phyloP scores from a whole-genome alignment of 139 green algal genomes.

The Limnomonas spitsbergensis region DNA sequence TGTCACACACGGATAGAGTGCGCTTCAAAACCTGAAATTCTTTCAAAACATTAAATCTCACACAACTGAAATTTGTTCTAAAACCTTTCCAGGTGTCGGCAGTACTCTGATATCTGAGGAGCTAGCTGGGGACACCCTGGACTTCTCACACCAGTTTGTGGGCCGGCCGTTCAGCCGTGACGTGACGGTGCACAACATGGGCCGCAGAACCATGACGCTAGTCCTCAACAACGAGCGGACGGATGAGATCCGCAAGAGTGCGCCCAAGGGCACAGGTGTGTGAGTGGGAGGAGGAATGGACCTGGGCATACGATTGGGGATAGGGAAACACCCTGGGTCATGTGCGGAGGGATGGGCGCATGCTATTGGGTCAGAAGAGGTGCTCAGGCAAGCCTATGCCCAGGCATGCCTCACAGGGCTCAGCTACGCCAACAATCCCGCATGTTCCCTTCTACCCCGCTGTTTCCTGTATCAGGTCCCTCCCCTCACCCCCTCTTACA shows the following conservation, averaged over 20 bases:
- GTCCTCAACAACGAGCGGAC: constrained; percentile 54
- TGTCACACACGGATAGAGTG: too few relatives aligned
- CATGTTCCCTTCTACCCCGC: too few relatives aligned
- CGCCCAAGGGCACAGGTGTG: constrained; percentile 32
- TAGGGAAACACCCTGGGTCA: background rate
- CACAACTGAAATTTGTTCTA: too few relatives aligned
- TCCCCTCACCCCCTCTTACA: background rate
- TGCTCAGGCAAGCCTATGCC: too few relatives aligned
- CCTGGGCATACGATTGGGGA: too few relatives aligned
- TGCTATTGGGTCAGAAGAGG: too few relatives aligned
- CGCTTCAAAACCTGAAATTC: too few relatives aligned
- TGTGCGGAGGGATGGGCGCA: background rate
- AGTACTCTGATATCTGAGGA: constrained; percentile 61
- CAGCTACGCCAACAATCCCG: too few relatives aligned
- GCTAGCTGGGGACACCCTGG: constrained; percentile 38
- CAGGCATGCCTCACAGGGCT: too few relatives aligned
- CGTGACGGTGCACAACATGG: constrained; percentile 60
- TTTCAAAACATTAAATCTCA: too few relatives aligned
- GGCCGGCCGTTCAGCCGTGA: constrained; percentile 55
- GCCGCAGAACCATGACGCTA: constrained; percentile 46
- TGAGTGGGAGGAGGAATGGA: too few relatives aligned
- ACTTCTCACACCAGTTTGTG: constrained; percentile 72
- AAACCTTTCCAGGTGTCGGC: constrained; percentile 50
- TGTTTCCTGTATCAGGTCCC: too few relatives aligned
- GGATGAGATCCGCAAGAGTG: constrained; percentile 42